Evolutionary conservation across 345 rosid species (phyloP).

Genomic region (Aegle marmelos): DNA sequence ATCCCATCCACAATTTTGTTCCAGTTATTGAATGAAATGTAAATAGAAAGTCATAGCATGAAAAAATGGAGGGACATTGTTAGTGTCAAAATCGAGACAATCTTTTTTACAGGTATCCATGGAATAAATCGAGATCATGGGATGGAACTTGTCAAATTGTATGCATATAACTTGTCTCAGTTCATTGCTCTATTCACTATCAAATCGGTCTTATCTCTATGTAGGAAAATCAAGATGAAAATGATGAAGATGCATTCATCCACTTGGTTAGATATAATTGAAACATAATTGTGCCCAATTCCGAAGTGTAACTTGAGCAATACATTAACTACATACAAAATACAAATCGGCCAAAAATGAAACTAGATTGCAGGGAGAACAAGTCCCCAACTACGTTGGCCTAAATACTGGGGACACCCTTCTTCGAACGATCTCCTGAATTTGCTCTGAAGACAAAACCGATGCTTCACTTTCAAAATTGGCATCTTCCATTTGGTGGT

Average conservation of each 20-base stretch:
- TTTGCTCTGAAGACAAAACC: constrained; percentile 52
- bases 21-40: background rate
- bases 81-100: background rate
- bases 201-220: background rate
- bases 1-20: background rate
- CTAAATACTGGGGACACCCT: constrained; percentile 62
- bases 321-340: background rate
- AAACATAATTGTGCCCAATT: too few relatives aligned
- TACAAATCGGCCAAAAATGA: background rate
- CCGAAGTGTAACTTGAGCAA: too few relatives aligned
- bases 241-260: background rate
- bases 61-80: background rate
- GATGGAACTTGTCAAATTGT: background rate
- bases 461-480: constrained; percentile 56
- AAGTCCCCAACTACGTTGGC: constrained; percentile 26
- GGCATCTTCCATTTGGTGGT: constrained; percentile 50
- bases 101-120: background rate
- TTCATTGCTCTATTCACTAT: background rate
- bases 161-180: background rate
- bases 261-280: background rate
- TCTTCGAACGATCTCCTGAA: constrained; percentile 60
- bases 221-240: background rate
- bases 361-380: background rate
- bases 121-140: background rate
- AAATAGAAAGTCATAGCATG: background rate